Conservation (phyloP, 176 grass and related monocot genomes). For the Melocanna baccifera region DNA sequence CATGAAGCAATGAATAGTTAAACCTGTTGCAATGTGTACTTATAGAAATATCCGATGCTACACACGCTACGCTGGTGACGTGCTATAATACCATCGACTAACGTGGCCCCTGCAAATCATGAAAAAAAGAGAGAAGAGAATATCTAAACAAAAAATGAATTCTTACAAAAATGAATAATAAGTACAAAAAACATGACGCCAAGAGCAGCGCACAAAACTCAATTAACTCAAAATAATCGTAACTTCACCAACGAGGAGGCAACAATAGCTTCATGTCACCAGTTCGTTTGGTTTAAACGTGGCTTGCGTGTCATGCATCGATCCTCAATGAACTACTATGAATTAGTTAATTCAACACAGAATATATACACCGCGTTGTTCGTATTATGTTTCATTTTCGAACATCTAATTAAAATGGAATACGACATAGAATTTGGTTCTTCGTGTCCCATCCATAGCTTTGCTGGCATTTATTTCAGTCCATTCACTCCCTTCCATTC, state of each 20-base stretch:
- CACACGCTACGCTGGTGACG: background rate
- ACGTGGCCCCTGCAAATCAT: background rate
- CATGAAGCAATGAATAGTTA: background rate
- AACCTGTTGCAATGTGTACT: background rate
- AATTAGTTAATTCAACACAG: background rate
- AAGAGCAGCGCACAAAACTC: background rate
- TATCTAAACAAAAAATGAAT: background rate
- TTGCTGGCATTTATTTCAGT: background rate
- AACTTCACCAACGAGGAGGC: background rate
- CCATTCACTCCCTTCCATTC: background rate
- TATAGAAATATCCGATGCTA: background rate
- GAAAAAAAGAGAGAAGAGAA: background rate
- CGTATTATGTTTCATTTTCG: background rate
- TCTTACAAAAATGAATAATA: background rate
- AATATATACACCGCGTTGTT: background rate
- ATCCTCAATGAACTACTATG: background rate
- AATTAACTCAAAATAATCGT: background rate
- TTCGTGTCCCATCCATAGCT: background rate
- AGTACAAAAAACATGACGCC: background rate
- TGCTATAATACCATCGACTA: background rate
- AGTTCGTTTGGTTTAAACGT: too few species aligned
- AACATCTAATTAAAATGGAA: background rate
- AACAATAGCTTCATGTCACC: too few species aligned
- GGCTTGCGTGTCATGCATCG: too few species aligned
- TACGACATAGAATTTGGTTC: background rate